Evolutionary conservation across 352 stramenopile genomes (phyloP).

Genomic region (Pythium aquatile): DNA sequence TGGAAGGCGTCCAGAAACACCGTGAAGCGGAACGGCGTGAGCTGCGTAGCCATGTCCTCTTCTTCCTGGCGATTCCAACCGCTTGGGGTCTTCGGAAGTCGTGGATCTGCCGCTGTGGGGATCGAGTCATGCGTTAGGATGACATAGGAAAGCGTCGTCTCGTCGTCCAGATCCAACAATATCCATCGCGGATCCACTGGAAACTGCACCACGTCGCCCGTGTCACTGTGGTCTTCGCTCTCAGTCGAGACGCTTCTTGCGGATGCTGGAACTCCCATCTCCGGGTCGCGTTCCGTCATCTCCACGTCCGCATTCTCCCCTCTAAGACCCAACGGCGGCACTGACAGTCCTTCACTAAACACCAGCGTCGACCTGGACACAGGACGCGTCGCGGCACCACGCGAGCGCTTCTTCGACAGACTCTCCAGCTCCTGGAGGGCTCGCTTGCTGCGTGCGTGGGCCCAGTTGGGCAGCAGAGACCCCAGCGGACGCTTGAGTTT

Average conservation of each 20-base stretch:
- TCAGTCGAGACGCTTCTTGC: constrained; percentile 11
- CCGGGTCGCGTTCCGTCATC: neutral
- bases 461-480: constrained; percentile 55
- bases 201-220: constrained; percentile 32
- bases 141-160: constrained; percentile 13
- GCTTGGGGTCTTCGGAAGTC: constrained; percentile 13
- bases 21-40: constrained; percentile 45
- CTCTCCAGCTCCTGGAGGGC: constrained; percentile 58
- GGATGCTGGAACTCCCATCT: neutral
- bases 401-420: constrained; percentile 17
- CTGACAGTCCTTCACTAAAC: neutral
- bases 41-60: constrained; percentile 5
- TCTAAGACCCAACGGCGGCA: constrained; percentile 5
- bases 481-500: constrained; percentile 30
- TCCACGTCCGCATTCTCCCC: neutral
- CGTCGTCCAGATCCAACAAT: constrained; percentile 46
- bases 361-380: neutral
- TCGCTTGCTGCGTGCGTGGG: constrained; percentile 62
- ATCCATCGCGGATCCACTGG: constrained; percentile 39
- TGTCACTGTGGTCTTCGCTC: neutral
- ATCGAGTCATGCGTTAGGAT: neutral
- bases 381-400: neutral
- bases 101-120: neutral
- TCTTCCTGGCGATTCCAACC: neutral
- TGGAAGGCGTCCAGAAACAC: constrained; percentile 74